phyloP scores from a whole-genome alignment of 768 basidiomycete genomes.

The Gelatoporia subvermispora region DNA sequence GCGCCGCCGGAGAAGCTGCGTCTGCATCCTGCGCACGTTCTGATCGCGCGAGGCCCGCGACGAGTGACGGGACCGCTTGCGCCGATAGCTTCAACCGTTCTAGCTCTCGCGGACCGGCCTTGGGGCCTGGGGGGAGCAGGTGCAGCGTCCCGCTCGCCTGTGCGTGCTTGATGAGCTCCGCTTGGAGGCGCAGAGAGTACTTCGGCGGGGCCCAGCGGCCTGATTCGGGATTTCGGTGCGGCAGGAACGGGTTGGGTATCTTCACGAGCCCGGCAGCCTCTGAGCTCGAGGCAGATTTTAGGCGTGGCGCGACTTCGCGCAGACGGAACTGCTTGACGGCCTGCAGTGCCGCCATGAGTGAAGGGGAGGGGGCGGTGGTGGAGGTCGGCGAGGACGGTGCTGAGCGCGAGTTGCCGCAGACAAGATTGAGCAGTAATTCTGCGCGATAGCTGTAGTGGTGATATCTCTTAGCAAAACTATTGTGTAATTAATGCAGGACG shows the following conservation, averaged over 20 bases:
- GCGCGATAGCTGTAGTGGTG: no score
- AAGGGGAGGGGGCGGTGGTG: neutral
- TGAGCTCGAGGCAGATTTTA: constrained; percentile 13
- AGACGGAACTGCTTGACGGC: constrained; percentile 43
- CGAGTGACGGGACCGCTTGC: constrained; percentile 6
- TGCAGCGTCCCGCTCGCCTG: constrained; percentile 46
- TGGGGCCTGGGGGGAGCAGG: constrained; percentile 66
- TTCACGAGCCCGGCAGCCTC: constrained; percentile 7
- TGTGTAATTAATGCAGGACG: no score
- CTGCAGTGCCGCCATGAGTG: constrained; percentile 21
- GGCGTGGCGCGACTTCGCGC: constrained; percentile 37
- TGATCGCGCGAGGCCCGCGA: neutral
- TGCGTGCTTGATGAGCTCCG: constrained; percentile 73
- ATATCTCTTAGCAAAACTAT: no score
- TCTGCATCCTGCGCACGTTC: neutral
- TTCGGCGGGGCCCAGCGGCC: constrained; percentile 65
- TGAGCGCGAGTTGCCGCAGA: no score
- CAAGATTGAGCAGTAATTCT: no score
- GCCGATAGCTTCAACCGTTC: constrained; percentile 18
- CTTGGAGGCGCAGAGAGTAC: constrained; percentile 73
- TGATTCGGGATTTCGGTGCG: constrained; percentile 52
- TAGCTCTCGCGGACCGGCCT: constrained; percentile 33
- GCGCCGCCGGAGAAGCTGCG: neutral
- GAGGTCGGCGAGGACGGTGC: no score
- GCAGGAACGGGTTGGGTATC: constrained; percentile 63